Evolutionary conservation across 257 asterid species (phyloP).

Genomic region (Apocynum venetum): DNA sequence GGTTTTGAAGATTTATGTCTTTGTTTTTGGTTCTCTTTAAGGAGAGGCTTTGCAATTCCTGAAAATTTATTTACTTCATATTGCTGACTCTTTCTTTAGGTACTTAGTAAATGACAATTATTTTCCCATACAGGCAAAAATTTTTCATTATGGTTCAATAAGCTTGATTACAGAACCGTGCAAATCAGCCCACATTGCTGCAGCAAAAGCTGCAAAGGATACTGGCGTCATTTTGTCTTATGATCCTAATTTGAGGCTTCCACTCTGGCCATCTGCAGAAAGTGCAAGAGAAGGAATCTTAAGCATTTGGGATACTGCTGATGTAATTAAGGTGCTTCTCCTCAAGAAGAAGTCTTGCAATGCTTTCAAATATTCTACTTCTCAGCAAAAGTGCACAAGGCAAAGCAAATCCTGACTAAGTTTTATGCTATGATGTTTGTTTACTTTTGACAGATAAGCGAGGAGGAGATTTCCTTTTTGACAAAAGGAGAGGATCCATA

Average conservation of each 20-base stretch:
- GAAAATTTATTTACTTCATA: neutral
- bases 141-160: constrained; percentile 93
- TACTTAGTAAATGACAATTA: neutral
- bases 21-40: neutral
- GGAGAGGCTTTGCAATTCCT: constrained; percentile 1
- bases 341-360: neutral
- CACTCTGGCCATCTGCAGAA: constrained; percentile 91
- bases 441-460: constrained; percentile 59
- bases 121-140: constrained; percentile 62
- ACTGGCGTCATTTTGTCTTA: constrained; percentile 89
- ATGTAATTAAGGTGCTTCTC: constrained; percentile 73
- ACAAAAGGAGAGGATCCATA: constrained; percentile 94
- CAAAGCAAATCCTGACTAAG: neutral
- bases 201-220: constrained; percentile 84
- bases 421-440: constrained; percentile 19
- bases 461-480: constrained; percentile 85
- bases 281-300: constrained; percentile 97
- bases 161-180: constrained; percentile 98
- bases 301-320: constrained; percentile 94
- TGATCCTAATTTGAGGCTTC: constrained; percentile 97
- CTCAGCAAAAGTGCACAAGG: neutral
- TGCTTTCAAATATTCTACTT: neutral
- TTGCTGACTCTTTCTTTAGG: neutral
- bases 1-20: neutral
- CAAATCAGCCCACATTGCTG: constrained; percentile 88